Evolutionary conservation across 2,329 filamentous ascomycete species (phyloP).

Genomic region (Phaeosphaeriaceae sp.): DNA sequence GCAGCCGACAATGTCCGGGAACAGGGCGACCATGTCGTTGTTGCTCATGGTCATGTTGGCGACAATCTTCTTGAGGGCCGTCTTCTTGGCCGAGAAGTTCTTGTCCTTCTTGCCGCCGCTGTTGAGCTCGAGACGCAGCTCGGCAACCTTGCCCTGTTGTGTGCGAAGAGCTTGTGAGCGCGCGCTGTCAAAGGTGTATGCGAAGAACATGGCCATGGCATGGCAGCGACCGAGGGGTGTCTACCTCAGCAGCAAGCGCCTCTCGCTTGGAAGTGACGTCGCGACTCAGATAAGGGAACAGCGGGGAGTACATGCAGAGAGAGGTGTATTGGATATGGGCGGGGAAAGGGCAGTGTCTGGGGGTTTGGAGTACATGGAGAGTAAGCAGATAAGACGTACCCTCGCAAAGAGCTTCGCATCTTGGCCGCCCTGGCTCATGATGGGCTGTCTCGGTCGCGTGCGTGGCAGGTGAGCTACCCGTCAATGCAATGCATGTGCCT

Average conservation of each 20-base stretch:
- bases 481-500: constrained; percentile 40
- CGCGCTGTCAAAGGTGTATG: constrained; percentile 47
- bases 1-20: constrained; percentile 92
- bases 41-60: constrained; percentile 99
- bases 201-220: constrained; percentile 48
- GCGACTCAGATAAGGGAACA: constrained; percentile 6
- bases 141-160: constrained; percentile 95
- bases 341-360: background rate
- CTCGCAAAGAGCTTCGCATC: constrained; percentile 99
- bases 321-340: background rate
- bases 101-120: constrained; percentile 98
- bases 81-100: constrained; percentile 93
- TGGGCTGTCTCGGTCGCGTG: constrained; percentile 40
- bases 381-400: constrained; percentile 64
- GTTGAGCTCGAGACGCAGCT: constrained; percentile 92
- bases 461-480: constrained; percentile 20
- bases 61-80: constrained; percentile 98
- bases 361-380: background rate
- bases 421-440: constrained; percentile 75
- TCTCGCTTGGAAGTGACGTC: background rate
- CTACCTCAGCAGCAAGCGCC: constrained; percentile 5
- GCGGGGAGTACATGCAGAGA: background rate
- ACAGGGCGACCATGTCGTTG: constrained; percentile 98
- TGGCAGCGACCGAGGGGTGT: constrained; percentile 4
- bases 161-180: constrained; percentile 58